Conservation (phyloP, 192 early-diverging fungal species). For the Geranomyces michiganensis region DNA sequence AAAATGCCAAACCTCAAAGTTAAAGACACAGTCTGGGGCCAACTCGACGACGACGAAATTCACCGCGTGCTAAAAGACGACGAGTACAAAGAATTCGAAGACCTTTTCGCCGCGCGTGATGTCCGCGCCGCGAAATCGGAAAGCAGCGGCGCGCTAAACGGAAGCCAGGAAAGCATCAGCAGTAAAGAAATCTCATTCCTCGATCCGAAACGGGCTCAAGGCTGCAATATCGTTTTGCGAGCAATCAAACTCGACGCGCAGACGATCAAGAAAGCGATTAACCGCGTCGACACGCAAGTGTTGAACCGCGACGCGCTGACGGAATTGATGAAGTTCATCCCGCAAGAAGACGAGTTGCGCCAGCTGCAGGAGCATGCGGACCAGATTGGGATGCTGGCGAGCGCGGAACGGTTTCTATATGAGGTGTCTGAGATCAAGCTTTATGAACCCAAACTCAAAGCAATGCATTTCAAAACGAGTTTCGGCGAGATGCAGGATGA, state of each 20-base stretch:
- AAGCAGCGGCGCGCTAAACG: conserved; percentile 14
- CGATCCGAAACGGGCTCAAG: conserved; percentile 52
- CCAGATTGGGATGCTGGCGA: conserved; percentile 44
- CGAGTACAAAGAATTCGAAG: conserved; percentile 53
- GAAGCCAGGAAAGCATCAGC: conserved; percentile 39
- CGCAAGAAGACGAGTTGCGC: conserved; percentile 51
- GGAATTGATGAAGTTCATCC: conserved; percentile 53
- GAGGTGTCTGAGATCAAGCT: conserved; percentile 45
- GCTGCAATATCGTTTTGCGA: conserved; percentile 49
- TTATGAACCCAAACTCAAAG: conserved; percentile 51
- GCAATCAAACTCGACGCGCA: conserved; percentile 51
- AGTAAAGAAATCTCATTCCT: conserved; percentile 52
- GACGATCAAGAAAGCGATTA: conserved; percentile 44
- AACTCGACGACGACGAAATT: conserved; percentile 49
- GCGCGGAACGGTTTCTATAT: conserved; percentile 51
- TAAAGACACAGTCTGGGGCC: conserved; percentile 51
- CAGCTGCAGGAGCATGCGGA: conserved; percentile 48
- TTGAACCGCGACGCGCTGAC: conserved; percentile 42
- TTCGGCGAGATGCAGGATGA: conserved; percentile 52
- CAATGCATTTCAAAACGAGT: conserved; percentile 48
- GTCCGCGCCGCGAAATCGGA: conserved; percentile 3
- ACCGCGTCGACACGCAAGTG: conserved; percentile 33
- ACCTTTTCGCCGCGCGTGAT: conserved; percentile 54
- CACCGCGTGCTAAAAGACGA: conserved; percentile 40
- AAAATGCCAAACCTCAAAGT: conserved; percentile 53